phyloP scores from a whole-genome alignment of 257 asterid species.

The Perilla frutescens region DNA sequence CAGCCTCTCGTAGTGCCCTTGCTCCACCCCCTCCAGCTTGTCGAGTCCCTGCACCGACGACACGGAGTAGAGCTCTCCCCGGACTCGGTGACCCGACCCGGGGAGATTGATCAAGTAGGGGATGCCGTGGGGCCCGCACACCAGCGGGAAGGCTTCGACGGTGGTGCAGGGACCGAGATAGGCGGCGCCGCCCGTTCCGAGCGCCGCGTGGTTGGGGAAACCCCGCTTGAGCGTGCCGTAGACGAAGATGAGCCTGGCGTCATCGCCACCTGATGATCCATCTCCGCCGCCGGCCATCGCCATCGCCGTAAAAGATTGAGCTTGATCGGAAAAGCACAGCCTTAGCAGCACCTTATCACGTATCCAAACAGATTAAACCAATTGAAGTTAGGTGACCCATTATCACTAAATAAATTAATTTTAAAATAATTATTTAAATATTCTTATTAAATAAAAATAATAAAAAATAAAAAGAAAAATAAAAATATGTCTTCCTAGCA shows the following conservation, averaged over 20 bases:
- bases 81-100: slow-evolving; percentile 54
- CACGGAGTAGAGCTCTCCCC: slow-evolving; percentile 72
- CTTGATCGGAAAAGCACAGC: too few species aligned
- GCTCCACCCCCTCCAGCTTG: slow-evolving; percentile 65
- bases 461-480: too few species aligned
- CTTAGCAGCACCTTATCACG: too few species aligned
- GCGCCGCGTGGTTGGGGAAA: slow-evolving; percentile 59
- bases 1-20: slow-evolving; percentile 69
- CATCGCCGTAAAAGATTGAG: background rate
- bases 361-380: too few species aligned
- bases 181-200: slow-evolving; percentile 45
- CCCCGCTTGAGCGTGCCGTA: slow-evolving; percentile 87
- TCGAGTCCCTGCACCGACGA: slow-evolving; percentile 55
- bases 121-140: slow-evolving; percentile 73
- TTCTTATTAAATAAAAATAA: too few species aligned
- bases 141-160: slow-evolving; percentile 58
- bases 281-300: slow-evolving; percentile 28
- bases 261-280: background rate
- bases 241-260: slow-evolving; percentile 53
- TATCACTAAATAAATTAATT: too few species aligned
- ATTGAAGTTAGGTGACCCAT: too few species aligned
- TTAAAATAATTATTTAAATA: too few species aligned
- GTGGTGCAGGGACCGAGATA: slow-evolving; percentile 59
- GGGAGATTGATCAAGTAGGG: slow-evolving; percentile 69
- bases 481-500: too few species aligned